Evolutionary conservation across 305 asterid species (phyloP).

Genomic region (Fraxinus dipetala): DNA sequence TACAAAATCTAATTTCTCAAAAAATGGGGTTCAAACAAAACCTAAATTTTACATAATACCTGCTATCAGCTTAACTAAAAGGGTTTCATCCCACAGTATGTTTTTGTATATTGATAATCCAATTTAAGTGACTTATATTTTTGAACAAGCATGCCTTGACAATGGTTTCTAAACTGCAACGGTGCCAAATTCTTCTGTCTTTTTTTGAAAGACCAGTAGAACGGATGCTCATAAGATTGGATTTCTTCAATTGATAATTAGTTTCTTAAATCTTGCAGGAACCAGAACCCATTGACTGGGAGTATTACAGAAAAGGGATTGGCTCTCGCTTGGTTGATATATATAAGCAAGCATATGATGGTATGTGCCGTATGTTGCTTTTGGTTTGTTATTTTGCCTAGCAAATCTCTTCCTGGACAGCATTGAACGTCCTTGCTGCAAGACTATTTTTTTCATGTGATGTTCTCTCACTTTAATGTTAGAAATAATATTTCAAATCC

Average conservation of each 20-base stretch:
- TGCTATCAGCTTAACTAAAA: neutral
- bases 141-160: neutral
- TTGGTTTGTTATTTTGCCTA: neutral
- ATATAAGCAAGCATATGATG: constrained; percentile 85
- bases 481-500: neutral
- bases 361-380: constrained; percentile 36
- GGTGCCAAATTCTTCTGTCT: neutral
- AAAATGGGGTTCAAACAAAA: neutral
- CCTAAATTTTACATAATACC: neutral
- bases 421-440: neutral
- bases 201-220: neutral
- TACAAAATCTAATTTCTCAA: neutral
- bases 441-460: neutral
- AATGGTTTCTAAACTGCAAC: neutral
- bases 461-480: constrained; percentile 1
- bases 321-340: constrained; percentile 87
- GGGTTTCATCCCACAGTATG: neutral
- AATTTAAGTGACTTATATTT: neutral
- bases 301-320: constrained; percentile 77
- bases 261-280: constrained; percentile 48
- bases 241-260: constrained; percentile 5
- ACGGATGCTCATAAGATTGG: neutral
- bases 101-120: neutral
- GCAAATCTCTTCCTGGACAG: neutral
- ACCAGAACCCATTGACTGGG: constrained; percentile 92